phyloP scores from a whole-genome alignment of 352 stramenopile species.

The Vaucheria bursata region DNA sequence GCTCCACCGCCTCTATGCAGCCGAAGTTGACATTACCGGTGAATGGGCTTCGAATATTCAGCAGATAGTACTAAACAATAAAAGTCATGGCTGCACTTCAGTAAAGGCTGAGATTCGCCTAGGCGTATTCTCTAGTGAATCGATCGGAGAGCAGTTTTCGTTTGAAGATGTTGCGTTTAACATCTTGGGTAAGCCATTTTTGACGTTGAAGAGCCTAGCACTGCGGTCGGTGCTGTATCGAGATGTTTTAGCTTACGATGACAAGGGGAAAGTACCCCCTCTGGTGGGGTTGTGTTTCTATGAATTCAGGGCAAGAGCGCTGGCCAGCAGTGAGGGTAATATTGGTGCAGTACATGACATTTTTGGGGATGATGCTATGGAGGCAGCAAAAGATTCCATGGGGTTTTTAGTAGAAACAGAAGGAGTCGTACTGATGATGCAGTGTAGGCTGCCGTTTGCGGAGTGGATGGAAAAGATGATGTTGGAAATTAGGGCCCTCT shows the following conservation, averaged over 20 bases:
- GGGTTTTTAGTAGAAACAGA: conserved; percentile 28
- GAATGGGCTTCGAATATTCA: neutral
- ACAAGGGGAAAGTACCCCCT: neutral
- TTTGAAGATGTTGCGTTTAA: neutral
- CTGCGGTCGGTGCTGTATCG: neutral
- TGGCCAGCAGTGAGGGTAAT: neutral
- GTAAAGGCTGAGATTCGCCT: neutral
- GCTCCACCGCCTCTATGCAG: neutral
- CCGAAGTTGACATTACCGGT: neutral
- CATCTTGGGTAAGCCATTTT: neutral
- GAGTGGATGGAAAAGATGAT: conserved; percentile 11
- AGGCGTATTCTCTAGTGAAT: neutral
- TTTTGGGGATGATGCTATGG: neutral
- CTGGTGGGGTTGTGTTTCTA: neutral
- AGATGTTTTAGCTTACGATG: neutral
- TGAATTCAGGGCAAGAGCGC: neutral
- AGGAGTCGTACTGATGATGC: conserved; percentile 22
- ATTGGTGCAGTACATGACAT: neutral
- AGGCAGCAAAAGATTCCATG: conserved; percentile 6
- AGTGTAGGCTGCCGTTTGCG: conserved; percentile 3
- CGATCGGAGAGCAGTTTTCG: neutral
- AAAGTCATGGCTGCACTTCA: no score
- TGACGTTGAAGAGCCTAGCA: neutral
- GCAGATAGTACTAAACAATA: no score
- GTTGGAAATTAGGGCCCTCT: conserved; percentile 20